phyloP scores from a whole-genome alignment of 495 filamentous ascomycete genomes.

The Daldinia childiae region DNA sequence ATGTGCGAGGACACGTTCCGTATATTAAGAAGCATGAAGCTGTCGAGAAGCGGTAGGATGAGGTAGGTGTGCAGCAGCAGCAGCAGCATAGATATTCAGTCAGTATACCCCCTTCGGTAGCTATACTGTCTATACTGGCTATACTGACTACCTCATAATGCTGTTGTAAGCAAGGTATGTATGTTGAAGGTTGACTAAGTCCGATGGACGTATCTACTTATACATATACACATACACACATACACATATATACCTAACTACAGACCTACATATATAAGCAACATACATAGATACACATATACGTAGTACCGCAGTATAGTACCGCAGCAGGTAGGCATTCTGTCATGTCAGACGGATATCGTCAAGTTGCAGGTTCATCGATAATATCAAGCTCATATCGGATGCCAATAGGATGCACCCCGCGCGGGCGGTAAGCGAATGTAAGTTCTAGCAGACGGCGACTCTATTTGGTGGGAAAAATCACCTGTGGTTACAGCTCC shows the following conservation, averaged over 20 bases:
- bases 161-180: not conserved
- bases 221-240: too few species aligned
- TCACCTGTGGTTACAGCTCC: slow-evolving; percentile 11
- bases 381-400: slow-evolving; percentile 1
- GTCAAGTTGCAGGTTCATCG: not conserved
- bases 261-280: not conserved
- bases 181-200: not conserved
- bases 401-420: slow-evolving; percentile 35
- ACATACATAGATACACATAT: not conserved
- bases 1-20: slow-evolving; percentile 10
- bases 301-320: not conserved
- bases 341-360: slow-evolving; percentile 10
- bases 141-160: not conserved
- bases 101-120: not conserved
- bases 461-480: slow-evolving; percentile 24
- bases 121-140: not conserved
- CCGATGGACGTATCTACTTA: not conserved
- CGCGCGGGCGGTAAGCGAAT: slow-evolving; percentile 33
- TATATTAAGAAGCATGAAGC: slow-evolving; percentile 2
- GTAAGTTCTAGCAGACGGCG: slow-evolving; percentile 25
- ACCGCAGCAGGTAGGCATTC: not conserved
- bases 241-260: not conserved
- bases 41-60: slow-evolving; percentile 2
- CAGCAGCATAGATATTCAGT: not conserved
- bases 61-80: slow-evolving; percentile 1